A percentile compares a stretch with the other conserved stretches of the same genome.
These are phyloP conservation scores for Rhodotorula babjevae DNA, from an alignment of 768 basidiomycete species.

Conservation along the genomic window DNA sequence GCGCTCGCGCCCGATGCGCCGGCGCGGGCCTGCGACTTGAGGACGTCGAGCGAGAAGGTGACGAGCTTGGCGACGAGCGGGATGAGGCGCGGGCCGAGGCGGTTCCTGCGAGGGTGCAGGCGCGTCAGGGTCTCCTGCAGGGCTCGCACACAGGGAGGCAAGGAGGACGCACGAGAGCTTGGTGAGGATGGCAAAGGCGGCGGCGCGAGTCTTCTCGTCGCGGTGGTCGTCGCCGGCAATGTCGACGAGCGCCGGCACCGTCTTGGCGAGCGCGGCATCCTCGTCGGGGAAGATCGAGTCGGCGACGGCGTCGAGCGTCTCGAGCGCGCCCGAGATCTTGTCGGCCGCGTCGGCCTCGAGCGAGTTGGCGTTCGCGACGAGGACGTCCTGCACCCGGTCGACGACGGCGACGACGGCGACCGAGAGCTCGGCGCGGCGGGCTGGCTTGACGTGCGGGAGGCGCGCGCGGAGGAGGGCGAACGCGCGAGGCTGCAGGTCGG, in stretches of 20 bases:
- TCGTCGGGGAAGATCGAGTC: conserved; percentile 61
- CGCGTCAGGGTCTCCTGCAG: no score
- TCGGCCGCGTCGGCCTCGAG: background rate
- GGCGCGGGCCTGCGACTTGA: conserved; percentile 26
- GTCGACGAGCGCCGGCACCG: conserved; percentile 59
- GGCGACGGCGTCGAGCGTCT: conserved; percentile 58
- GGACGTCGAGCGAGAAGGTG: conserved; percentile 47
- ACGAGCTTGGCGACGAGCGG: conserved; percentile 73
- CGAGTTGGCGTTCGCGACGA: background rate
- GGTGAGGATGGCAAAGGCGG: conserved; percentile 58
- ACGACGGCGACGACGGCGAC: conserved; percentile 51
- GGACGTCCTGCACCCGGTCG: conserved; percentile 30
- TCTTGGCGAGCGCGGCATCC: conserved; percentile 59
- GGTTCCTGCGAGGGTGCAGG: no score
- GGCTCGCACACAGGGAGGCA: background rate
- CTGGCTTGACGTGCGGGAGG: conserved; percentile 58
- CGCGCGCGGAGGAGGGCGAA: conserved; percentile 66
- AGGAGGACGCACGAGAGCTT: conserved; percentile 49
- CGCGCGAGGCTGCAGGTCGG: conserved; percentile 47
- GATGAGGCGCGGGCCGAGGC: conserved; percentile 81
- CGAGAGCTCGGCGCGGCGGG: conserved; percentile 54
- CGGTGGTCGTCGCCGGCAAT: conserved; percentile 47
- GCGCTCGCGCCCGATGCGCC: background rate
- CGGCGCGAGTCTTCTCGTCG: conserved; percentile 44
- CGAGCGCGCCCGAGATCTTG: conserved; percentile 12